Percentiles rank a stretch among this genome's conserved stretches.
Conservation (phyloP, 331 rosid species). For the Dryas integrifolia region DNA sequence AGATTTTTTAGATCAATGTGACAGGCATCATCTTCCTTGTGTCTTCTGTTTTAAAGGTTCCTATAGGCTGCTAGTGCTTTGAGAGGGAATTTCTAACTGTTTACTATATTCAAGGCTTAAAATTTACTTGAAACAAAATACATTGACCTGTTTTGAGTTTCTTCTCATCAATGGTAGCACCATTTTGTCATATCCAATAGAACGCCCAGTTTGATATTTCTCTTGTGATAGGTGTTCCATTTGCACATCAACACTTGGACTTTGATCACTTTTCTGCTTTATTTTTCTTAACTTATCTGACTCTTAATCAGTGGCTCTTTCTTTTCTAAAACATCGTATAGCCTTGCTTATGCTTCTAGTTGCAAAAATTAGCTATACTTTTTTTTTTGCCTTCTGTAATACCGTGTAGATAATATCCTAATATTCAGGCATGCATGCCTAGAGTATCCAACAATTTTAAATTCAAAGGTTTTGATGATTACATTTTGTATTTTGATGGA, state of each 20-base stretch:
- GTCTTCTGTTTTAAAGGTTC: neutral
- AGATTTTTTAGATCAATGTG: neutral
- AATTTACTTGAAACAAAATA: neutral
- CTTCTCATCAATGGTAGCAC: neutral
- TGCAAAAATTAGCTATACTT: neutral
- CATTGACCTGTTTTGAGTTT: neutral
- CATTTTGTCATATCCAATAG: neutral
- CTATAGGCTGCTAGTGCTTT: no score
- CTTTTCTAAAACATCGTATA: neutral
- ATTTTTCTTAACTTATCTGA: neutral
- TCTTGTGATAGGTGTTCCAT: neutral
- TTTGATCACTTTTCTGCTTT: neutral
- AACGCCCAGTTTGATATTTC: neutral
- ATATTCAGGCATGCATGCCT: neutral
- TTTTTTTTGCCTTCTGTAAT: neutral
- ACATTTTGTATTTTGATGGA: neutral
- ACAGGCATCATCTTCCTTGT: conserved; percentile 11
- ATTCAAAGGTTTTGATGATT: neutral
- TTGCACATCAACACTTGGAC: conserved; percentile 3
- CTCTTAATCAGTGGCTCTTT: neutral
- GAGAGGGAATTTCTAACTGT: neutral
- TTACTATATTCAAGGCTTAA: neutral
- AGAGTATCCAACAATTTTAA: neutral
- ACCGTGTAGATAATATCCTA: neutral
- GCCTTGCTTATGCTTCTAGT: neutral